These are phyloP conservation scores for Diddensiella santjacobensis DNA, from an alignment of 805 yeast species.

Conservation along the genomic window DNA sequence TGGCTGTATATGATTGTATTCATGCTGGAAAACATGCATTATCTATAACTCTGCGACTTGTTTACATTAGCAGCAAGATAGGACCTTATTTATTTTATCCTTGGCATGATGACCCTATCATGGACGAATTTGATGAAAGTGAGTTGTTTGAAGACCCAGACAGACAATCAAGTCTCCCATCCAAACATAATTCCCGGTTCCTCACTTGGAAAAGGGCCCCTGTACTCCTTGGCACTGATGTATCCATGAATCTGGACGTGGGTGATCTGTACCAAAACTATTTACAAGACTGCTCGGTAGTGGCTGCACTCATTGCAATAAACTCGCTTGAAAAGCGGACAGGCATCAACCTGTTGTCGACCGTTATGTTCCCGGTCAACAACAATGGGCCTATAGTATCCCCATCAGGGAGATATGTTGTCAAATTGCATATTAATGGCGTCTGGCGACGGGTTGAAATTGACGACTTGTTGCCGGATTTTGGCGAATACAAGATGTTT, in stretches of 20 bases:
- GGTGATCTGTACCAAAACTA: conserved; percentile 25
- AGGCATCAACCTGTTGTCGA: conserved; percentile 18
- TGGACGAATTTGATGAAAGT: background rate
- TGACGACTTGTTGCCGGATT: conserved; percentile 44
- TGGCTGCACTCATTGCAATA: conserved; percentile 60
- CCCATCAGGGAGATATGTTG: conserved; percentile 35
- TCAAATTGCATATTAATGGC: conserved; percentile 53
- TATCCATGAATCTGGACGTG: conserved; percentile 7
- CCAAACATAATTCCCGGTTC: conserved; percentile 14
- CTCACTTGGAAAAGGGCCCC: conserved; percentile 23
- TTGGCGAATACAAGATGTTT: conserved; percentile 4
- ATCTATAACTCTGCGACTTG: conserved; percentile 22
- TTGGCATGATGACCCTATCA: conserved; percentile 14
- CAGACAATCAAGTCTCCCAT: conserved; percentile 20
- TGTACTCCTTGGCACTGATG: conserved; percentile 11
- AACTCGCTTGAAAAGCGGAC: conserved; percentile 28
- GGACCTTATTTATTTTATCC: conserved; percentile 32
- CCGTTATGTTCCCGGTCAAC: conserved; percentile 26
- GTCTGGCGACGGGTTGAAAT: conserved; percentile 44
- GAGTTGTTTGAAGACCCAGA: conserved; percentile 17
- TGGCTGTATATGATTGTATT: conserved; percentile 14
- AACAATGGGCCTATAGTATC: conserved; percentile 20
- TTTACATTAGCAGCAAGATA: conserved; percentile 34
- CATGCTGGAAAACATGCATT: conserved; percentile 9
- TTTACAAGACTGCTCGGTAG: conserved; percentile 69